A percentile compares a stretch with the other conserved stretches of the same genome.
phyloP scores from a whole-genome alignment of 768 basidiomycete species.

The Pleurotus pulmonarius region DNA sequence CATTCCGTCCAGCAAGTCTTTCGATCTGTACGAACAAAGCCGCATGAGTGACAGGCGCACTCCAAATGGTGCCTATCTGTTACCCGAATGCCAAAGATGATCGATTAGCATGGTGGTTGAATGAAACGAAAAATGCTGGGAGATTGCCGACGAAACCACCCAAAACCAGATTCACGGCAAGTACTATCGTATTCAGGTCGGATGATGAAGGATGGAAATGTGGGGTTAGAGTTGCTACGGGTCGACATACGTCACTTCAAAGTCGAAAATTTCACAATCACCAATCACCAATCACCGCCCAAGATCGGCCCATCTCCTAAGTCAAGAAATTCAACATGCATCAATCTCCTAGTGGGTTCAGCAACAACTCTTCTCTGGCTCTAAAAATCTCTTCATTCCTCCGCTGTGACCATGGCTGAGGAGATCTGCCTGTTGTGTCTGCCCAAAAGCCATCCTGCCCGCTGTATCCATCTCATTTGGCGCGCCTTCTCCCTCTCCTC shows the following conservation, averaged over 20 bases:
- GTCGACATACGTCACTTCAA: too few species aligned
- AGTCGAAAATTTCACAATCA: too few species aligned
- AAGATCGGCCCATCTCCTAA: too few species aligned
- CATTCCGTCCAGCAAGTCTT: too few species aligned
- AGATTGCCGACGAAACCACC: background rate
- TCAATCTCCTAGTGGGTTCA: background rate
- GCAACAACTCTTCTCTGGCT: constrained; percentile 8
- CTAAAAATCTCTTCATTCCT: background rate
- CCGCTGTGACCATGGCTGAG: background rate
- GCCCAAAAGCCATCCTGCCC: too few species aligned
- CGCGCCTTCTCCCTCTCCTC: background rate
- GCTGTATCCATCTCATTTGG: too few species aligned
- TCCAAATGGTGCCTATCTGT: constrained; percentile 21
- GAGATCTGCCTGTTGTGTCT: too few species aligned
- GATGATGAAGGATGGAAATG: background rate
- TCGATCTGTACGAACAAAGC: too few species aligned
- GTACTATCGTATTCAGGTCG: background rate
- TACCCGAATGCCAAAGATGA: constrained; percentile 23
- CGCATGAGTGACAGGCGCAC: constrained; percentile 13
- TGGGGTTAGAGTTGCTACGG: too few species aligned
- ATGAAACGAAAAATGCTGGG: constrained; percentile 21
- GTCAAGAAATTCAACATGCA: too few species aligned
- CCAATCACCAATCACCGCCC: too few species aligned
- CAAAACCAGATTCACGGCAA: background rate
- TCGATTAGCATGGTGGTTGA: constrained; percentile 30